Base-by-base conservation (phyloP, 106 monocot genomes). In the Ottelia alismoides region DNA sequence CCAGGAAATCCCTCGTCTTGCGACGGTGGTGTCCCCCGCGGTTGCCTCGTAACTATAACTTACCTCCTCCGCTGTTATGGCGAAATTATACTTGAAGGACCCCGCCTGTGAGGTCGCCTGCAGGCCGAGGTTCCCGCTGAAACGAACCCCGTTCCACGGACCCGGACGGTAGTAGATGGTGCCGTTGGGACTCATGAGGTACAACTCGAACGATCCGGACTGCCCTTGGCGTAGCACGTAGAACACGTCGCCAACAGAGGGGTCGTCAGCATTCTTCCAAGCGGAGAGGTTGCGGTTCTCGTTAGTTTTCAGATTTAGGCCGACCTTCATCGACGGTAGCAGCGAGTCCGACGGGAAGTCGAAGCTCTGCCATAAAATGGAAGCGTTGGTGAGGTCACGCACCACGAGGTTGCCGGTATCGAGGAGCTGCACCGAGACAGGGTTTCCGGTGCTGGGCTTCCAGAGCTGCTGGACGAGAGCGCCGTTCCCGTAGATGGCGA, bases 291-390 rank as follows among this genome's bases (percentile, higher is more conserved):
- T 61, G 2, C 58, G 30, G 40, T 43, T 43, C 10, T 7, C 5
- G 3, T 75, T 72, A 14, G 31, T 61, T 24, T 14, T 40, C 11
- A 79, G 60, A 27, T 79, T 19, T 57, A 45, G 60, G 0, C 78
- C 75, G 0, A 85, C 26, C 29, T 64, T 79, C 76, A 85, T 85
- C 11, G 60, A 59, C 0, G 79, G 79, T 0, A 80, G 58, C 45
- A 85, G 12, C 2, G 84, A 70, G 57, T 79, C 71, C 11, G 84
- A 68, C 11, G 79, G 84, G 65, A 62, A 43, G 14, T 43, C 40
- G 40, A 43, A 43, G 40, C 40, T 43, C 40, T 43, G 40, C 40
- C 40, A 43, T 43, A 43, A 5, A 14, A 43, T 12, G 48, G 18
- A 12, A 3, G 12, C 19, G n/a, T 5, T 18, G 16, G 40, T 16